A percentile compares a stretch with the other conserved stretches of the same genome.
phyloP scores from a whole-genome alignment of 768 basidiomycete genomes.

The Boletus vinaceobasis region DNA sequence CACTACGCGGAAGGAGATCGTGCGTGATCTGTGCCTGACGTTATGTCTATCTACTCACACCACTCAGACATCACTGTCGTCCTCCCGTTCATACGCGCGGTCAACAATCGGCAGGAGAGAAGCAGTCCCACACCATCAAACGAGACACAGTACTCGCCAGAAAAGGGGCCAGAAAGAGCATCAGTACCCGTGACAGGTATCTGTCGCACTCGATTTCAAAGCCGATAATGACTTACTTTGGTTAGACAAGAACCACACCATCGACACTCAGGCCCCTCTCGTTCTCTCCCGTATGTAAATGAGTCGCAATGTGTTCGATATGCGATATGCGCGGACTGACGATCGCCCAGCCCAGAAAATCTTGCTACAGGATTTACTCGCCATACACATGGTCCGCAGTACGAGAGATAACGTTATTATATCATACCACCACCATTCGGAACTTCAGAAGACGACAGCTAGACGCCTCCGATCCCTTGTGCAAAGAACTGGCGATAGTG shows the following conservation, averaged over 20 bases:
- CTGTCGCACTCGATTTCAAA: not conserved
- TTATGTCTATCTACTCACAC: not conserved
- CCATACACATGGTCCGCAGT: constrained; percentile 38
- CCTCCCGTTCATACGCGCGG: constrained; percentile 39
- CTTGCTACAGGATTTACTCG: constrained; percentile 35
- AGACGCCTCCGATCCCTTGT: constrained; percentile 29
- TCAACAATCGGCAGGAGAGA: constrained; percentile 28
- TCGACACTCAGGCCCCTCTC: constrained; percentile 35
- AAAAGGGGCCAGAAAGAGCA: constrained; percentile 8
- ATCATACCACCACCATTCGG: constrained; percentile 34
- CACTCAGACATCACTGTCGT: constrained; percentile 42
- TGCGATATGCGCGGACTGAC: not conserved
- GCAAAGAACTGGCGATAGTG: constrained; percentile 33
- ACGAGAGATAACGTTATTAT: constrained; percentile 29
- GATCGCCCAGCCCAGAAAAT: constrained; percentile 15
- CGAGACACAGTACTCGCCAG: constrained; percentile 5
- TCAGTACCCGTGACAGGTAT: constrained; percentile 16
- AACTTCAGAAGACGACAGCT: constrained; percentile 25
- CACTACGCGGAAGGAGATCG: constrained; percentile 33
- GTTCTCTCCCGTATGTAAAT: constrained; percentile 18
- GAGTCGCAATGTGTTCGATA: not conserved
- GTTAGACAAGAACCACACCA: constrained; percentile 22
- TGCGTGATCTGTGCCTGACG: constrained; percentile 23
- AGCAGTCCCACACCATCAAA: constrained; percentile 13
- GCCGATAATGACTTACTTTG: not conserved